Evolutionary conservation across 169 alveolate genomes (phyloP).

Genomic region (Pseudocohnilembus persalinus): DNA sequence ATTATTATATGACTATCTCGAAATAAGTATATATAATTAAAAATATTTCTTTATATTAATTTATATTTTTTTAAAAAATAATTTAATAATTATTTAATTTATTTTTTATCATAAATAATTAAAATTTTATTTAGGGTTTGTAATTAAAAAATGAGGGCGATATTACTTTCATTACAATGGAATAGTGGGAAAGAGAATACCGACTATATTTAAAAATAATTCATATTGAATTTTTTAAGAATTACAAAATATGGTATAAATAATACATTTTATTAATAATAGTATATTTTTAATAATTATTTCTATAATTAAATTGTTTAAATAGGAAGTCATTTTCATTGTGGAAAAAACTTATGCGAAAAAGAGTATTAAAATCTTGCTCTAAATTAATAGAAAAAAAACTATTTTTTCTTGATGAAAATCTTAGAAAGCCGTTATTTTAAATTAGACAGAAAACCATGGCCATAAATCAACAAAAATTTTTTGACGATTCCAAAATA

Average conservation of each 20-base stretch:
- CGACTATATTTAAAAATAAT: too few relatives aligned
- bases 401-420: background rate
- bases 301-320: too few relatives aligned
- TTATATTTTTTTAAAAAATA: too few relatives aligned
- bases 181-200: background rate
- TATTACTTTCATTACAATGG: background rate
- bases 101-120: too few relatives aligned
- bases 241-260: background rate
- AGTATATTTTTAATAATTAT: too few relatives aligned
- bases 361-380: background rate
- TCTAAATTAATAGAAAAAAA: background rate
- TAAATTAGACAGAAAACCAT: background rate
- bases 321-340: background rate
- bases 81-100: too few relatives aligned
- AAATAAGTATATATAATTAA: background rate
- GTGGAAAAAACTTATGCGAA: background rate
- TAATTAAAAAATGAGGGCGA: background rate
- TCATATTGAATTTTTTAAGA: background rate
- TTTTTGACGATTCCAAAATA: background rate
- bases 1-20: background rate
- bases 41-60: too few relatives aligned
- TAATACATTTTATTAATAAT: too few relatives aligned
- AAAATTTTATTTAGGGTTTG: background rate
- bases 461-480: background rate
- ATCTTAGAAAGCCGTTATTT: background rate